A percentile compares a stretch with the other conserved stretches of the same genome.
These are phyloP conservation scores for Lenwebbia sp. DNA, from an alignment of 345 rosid species.

Conservation along the genomic window DNA sequence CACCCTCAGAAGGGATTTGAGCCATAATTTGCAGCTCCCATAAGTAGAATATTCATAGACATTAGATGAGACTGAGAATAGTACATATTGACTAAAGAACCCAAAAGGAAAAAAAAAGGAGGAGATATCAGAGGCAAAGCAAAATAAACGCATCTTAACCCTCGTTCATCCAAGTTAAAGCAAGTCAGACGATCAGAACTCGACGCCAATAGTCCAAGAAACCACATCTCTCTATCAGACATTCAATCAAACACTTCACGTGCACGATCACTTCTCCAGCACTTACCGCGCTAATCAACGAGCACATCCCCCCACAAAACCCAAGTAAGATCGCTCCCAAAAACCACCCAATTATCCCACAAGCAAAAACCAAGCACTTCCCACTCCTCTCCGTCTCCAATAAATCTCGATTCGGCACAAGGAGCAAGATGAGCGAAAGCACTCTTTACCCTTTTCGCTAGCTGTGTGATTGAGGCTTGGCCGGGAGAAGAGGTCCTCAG, in stretches of 20 bases:
- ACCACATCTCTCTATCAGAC: neutral
- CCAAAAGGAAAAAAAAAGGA: neutral
- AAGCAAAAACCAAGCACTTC: neutral
- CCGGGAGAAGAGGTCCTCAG: neutral
- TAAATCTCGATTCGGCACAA: neutral
- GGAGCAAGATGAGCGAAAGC: neutral
- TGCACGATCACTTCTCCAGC: neutral
- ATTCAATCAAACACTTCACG: neutral
- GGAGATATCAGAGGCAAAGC: neutral
- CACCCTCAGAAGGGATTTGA: neutral
- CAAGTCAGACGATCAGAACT: neutral
- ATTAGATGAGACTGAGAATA: neutral
- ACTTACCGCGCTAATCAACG: neutral
- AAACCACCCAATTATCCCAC: neutral
- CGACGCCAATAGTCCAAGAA: neutral
- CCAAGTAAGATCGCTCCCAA: neutral
- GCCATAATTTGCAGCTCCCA: neutral
- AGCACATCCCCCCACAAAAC: neutral
- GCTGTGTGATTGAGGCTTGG: neutral
- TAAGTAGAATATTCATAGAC: neutral
- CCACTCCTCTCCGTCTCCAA: neutral
- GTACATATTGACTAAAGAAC: neutral
- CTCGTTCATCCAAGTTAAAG: neutral
- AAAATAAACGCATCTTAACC: neutral
- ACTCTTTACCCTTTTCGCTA: neutral